These are phyloP conservation scores for Solidago caesia DNA, from an alignment of 129 eudicot genomes.

Conservation along the genomic window DNA sequence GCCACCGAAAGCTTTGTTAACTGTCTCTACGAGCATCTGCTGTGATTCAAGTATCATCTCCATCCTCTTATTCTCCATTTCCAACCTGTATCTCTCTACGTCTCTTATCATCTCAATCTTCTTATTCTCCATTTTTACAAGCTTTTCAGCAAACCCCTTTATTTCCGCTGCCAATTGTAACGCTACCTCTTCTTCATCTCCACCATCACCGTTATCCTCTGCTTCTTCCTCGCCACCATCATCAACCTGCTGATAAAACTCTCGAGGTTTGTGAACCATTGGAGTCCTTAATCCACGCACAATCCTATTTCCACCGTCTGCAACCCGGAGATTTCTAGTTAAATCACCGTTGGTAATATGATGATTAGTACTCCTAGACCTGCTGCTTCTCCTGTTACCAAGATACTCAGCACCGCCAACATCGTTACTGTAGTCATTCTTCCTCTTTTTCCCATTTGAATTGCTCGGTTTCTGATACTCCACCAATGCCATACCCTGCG, in stretches of 20 bases:
- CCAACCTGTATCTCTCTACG: slow-evolving; percentile 60
- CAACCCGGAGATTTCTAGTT: slow-evolving; percentile 21
- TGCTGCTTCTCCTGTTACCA: slow-evolving; percentile 36
- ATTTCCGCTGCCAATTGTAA: slow-evolving; percentile 65
- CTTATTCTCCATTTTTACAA: slow-evolving; percentile 75
- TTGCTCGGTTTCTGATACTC: slow-evolving; percentile 28
- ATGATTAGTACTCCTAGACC: slow-evolving; percentile 45
- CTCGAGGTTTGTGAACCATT: slow-evolving; percentile 34
- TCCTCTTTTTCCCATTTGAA: slow-evolving; percentile 30
- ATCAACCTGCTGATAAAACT: slow-evolving; percentile 29
- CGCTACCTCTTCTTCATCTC: slow-evolving; percentile 34
- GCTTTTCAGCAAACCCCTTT: slow-evolving; percentile 68
- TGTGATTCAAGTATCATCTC: slow-evolving; percentile 74
- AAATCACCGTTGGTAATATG: slow-evolving; percentile 28
- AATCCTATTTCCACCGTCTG: slow-evolving; percentile 32
- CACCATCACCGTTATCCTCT: slow-evolving; percentile 32
- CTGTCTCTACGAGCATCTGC: slow-evolving; percentile 64
- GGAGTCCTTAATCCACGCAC: slow-evolving; percentile 39
- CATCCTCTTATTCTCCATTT: slow-evolving; percentile 92
- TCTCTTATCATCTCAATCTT: slow-evolving; percentile 92
- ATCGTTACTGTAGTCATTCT: slow-evolving; percentile 16
- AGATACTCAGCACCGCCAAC: slow-evolving; percentile 35
- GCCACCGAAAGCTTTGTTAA: slow-evolving; percentile 52
- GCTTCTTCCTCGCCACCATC: slow-evolving; percentile 37
- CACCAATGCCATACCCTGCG: slow-evolving; percentile 38